Evolutionary conservation across 2,329 filamentous ascomycete genomes (phyloP).

Genomic region (Orbilia brochopaga): DNA sequence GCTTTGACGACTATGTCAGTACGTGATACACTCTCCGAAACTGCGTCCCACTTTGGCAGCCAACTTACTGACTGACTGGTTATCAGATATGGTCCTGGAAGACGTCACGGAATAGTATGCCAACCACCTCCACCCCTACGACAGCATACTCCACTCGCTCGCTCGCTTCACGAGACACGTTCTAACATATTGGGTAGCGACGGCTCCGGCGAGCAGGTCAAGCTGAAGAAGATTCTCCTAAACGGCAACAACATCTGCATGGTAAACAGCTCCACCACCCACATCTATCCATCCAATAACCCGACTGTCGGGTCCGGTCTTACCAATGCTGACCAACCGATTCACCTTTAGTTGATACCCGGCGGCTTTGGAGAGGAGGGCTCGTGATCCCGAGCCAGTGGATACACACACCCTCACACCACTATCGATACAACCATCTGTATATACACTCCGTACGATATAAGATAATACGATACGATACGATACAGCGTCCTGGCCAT

Average conservation of each 20-base stretch:
- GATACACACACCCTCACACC: not conserved
- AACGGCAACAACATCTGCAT: conserved; percentile 99
- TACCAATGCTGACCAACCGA: conserved; percentile 15
- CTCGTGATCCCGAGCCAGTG: not conserved
- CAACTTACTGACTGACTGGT: conserved; percentile 1
- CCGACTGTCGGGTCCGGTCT: too few species aligned
- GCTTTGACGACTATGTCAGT: conserved; percentile 99
- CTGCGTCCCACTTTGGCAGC: not conserved
- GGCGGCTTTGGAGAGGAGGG: conserved; percentile 36
- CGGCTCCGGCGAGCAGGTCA: conserved; percentile 84
- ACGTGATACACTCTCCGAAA: conserved; percentile 63
- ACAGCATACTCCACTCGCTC: not conserved
- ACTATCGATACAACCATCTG: too few species aligned
- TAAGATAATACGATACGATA: too few species aligned
- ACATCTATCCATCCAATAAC: not conserved
- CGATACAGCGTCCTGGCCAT: too few species aligned
- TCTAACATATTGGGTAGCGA: conserved; percentile 66
- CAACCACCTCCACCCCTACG: conserved; percentile 19
- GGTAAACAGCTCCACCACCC: conserved; percentile 66
- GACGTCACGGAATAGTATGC: conserved; percentile 96
- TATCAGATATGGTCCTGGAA: conserved; percentile 91
- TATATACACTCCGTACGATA: too few species aligned
- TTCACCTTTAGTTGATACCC: conserved; percentile 39
- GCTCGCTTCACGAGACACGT: not conserved
- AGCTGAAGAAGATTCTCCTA: conserved; percentile 89